Conservation (phyloP, 2,329 filamentous ascomycete genomes). For the Ramularia collo-cygni region DNA sequence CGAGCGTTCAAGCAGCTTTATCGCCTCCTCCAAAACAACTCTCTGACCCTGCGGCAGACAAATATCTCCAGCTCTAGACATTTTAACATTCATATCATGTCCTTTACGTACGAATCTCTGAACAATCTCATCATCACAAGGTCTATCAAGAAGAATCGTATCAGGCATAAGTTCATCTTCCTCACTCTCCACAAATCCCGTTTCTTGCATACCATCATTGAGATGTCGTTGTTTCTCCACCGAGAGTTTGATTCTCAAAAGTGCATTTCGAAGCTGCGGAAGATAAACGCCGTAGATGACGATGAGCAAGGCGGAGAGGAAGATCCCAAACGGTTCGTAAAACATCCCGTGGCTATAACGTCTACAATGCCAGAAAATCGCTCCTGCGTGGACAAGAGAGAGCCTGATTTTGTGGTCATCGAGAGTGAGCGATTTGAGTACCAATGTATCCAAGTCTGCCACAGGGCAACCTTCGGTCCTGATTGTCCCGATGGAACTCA, state of each 20-base stretch:
- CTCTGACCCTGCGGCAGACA: constrained; percentile 6
- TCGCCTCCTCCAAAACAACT: constrained; percentile 14
- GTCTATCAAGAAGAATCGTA: constrained; percentile 18
- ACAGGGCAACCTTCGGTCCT: constrained; percentile 1
- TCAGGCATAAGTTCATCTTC: constrained; percentile 14
- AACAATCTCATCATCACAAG: constrained; percentile 19
- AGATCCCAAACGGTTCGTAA: constrained; percentile 12
- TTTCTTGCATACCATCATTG: background rate
- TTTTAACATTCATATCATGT: constrained; percentile 16
- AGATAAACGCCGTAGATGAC: constrained; percentile 13
- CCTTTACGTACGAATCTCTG: constrained; percentile 17
- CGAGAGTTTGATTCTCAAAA: constrained; percentile 5
- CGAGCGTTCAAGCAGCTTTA: constrained; percentile 14
- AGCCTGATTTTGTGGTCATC: constrained; percentile 14
- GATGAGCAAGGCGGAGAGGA: constrained; percentile 8
- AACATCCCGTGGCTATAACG: constrained; percentile 9
- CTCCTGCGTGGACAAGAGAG: constrained; percentile 12
- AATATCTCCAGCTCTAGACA: constrained; percentile 16
- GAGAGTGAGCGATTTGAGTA: constrained; percentile 11
- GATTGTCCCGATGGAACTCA: constrained; percentile 3
- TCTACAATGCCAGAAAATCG: constrained; percentile 13
- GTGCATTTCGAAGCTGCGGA: constrained; percentile 5
- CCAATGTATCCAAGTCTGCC: constrained; percentile 7
- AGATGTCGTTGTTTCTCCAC: too few relatives aligned
- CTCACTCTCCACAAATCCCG: constrained; percentile 3